phyloP scores from a whole-genome alignment of 2,329 filamentous ascomycete genomes.

The Penicillium sp. region DNA sequence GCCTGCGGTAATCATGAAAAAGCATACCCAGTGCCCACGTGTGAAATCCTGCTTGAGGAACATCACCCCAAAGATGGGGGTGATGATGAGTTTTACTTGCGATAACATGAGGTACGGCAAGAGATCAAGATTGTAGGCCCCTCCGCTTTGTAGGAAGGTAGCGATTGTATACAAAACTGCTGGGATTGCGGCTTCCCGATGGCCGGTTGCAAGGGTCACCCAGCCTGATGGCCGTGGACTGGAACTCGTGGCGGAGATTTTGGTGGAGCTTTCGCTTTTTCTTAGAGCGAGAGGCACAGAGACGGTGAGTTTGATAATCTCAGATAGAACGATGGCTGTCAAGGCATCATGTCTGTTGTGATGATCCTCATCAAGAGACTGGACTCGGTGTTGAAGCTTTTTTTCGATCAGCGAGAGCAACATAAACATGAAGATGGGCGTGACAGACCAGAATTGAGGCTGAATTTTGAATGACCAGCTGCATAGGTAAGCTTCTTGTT shows the following conservation, averaged over 20 bases:
- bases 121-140: neutral
- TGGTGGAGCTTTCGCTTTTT: neutral
- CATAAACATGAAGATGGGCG: too few relatives aligned
- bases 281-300: neutral
- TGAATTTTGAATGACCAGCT: neutral
- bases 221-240: neutral
- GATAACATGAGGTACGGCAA: neutral
- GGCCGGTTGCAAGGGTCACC: neutral
- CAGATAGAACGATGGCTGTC: neutral
- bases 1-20: neutral
- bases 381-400: neutral
- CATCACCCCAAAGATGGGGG: neutral
- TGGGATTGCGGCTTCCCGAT: neutral
- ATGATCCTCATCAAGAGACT: neutral
- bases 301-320: neutral
- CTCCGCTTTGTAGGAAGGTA: neutral
- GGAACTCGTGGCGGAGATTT: neutral
- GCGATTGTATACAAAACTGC: neutral
- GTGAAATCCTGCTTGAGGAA: neutral
- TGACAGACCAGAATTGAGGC: neutral
- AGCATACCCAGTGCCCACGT: neutral
- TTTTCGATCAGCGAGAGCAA: neutral
- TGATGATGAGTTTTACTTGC: neutral
- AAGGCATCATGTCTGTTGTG: neutral
- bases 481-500: neutral